Evolutionary conservation across 345 rosid genomes (phyloP).

Genomic region (Litchi chinensis): DNA sequence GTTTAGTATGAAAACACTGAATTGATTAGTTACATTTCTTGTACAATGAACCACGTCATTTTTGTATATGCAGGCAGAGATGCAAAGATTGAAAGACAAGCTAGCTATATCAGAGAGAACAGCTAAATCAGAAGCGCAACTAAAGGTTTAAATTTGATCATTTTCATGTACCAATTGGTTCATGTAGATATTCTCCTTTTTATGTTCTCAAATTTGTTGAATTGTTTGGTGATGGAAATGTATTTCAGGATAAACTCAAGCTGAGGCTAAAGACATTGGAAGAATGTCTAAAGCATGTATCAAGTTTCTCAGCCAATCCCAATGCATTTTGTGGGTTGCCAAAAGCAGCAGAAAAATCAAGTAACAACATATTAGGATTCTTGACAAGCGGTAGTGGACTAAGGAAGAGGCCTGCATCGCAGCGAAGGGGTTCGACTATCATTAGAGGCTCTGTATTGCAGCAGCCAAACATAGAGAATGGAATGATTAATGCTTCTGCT

Average conservation of each 20-base stretch:
- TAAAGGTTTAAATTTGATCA: slow-evolving; percentile 58
- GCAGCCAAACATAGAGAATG: slow-evolving; percentile 43
- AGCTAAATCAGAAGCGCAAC: slow-evolving; percentile 86
- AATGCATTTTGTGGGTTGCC: slow-evolving; percentile 36
- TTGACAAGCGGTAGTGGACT: slow-evolving; percentile 58
- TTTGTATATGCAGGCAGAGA: slow-evolving; percentile 63
- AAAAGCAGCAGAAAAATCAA: slow-evolving; percentile 54
- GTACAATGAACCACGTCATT: neutral
- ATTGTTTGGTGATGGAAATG: slow-evolving; percentile 8
- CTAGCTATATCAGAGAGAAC: slow-evolving; percentile 78
- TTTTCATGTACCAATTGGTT: neutral
- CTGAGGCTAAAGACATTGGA: slow-evolving; percentile 77
- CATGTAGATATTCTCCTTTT: neutral
- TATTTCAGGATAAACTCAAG: slow-evolving; percentile 75
- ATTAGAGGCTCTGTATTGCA: slow-evolving; percentile 43
- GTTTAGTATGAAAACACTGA: neutral
- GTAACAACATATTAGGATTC: slow-evolving; percentile 68
- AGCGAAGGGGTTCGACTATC: slow-evolving; percentile 57
- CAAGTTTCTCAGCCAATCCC: slow-evolving; percentile 33
- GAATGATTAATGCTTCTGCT: slow-evolving; percentile 6
- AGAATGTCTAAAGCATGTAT: slow-evolving; percentile 55
- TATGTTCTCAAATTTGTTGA: neutral
- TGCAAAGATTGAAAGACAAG: slow-evolving; percentile 81
- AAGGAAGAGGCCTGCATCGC: slow-evolving; percentile 71
- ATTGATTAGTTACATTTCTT: neutral